These are phyloP conservation scores for Epichloe brachyelytri DNA, from an alignment of 2,329 filamentous ascomycete species.

Conservation along the genomic window DNA sequence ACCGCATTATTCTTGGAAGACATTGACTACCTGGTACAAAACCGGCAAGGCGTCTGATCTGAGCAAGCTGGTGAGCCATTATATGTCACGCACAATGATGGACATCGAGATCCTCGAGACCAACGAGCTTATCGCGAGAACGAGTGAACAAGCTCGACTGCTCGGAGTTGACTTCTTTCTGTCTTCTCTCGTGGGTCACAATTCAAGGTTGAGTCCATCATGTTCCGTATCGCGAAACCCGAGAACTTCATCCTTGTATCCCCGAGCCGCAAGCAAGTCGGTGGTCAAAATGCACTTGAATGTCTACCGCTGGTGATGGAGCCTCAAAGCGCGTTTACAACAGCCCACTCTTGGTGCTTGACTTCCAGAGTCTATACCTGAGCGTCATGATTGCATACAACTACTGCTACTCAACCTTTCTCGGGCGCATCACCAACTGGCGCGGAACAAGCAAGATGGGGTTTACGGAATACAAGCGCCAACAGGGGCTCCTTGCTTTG, in stretches of 20 bases:
- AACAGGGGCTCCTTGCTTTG: conserved; percentile 61
- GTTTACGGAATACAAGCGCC: conserved; percentile 73
- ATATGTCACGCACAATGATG: conserved; percentile 59
- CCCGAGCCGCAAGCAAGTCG: conserved; percentile 82
- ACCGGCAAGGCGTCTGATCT: conserved; percentile 57
- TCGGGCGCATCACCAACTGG: conserved; percentile 78
- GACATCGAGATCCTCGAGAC: conserved; percentile 84
- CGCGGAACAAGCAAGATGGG: conserved; percentile 91
- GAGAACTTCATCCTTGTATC: conserved; percentile 88
- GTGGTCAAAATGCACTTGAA: conserved; percentile 84
- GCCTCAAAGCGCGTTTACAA: conserved; percentile 84
- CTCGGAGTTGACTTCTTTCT: conserved; percentile 91
- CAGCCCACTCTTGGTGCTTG: conserved; percentile 77
- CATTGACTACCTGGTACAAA: conserved; percentile 71
- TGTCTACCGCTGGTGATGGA: conserved; percentile 96
- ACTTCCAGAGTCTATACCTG: conserved; percentile 93
- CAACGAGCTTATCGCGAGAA: conserved; percentile 79
- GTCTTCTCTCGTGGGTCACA: conserved; percentile 92
- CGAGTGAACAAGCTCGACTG: conserved; percentile 85
- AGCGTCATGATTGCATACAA: conserved; percentile 99
- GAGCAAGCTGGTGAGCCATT: conserved; percentile 65
- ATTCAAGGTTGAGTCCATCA: conserved; percentile 96
- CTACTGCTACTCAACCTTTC: conserved; percentile 94
- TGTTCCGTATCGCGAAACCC: conserved; percentile 96
- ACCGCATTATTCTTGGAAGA: conserved; percentile 71